Evolutionary conservation across 2,329 filamentous ascomycete genomes (phyloP).

Genomic region (Rutstroemia sp.): DNA sequence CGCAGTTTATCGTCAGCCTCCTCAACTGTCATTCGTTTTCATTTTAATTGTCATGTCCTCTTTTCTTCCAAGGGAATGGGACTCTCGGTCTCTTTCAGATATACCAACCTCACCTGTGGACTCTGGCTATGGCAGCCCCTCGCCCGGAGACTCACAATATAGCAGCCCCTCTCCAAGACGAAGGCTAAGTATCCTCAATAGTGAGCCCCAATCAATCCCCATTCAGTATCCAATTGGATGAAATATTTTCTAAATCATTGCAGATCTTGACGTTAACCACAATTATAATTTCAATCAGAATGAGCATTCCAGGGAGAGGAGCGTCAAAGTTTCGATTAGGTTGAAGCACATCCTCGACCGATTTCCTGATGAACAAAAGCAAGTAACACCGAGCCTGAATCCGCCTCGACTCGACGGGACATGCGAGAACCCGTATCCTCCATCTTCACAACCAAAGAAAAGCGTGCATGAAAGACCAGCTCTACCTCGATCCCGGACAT

Average conservation of each 20-base stretch:
- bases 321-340: background rate
- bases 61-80: background rate
- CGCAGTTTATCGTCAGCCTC: slow-evolving; percentile 21
- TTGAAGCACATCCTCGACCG: slow-evolving; percentile 1
- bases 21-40: slow-evolving; percentile 18
- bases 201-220: background rate
- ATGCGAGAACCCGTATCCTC: background rate
- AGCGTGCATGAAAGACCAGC: slow-evolving; percentile 2
- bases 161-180: slow-evolving; percentile 5
- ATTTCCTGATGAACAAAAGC: background rate
- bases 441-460: slow-evolving; percentile 14
- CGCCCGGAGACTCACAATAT: slow-evolving; percentile 13
- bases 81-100: background rate
- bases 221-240: background rate
- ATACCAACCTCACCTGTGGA: slow-evolving; percentile 3
- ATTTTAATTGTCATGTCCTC: slow-evolving; percentile 10
- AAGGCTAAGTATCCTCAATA: slow-evolving; percentile 1
- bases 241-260: background rate
- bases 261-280: background rate
- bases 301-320: slow-evolving; percentile 2
- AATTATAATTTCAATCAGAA: background rate
- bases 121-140: slow-evolving; percentile 13
- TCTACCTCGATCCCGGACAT: background rate
- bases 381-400: background rate
- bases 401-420: slow-evolving; percentile 5